Evolutionary conservation across 2,329 filamentous ascomycete species (phyloP).

Genomic region (Exophiala sideris): DNA sequence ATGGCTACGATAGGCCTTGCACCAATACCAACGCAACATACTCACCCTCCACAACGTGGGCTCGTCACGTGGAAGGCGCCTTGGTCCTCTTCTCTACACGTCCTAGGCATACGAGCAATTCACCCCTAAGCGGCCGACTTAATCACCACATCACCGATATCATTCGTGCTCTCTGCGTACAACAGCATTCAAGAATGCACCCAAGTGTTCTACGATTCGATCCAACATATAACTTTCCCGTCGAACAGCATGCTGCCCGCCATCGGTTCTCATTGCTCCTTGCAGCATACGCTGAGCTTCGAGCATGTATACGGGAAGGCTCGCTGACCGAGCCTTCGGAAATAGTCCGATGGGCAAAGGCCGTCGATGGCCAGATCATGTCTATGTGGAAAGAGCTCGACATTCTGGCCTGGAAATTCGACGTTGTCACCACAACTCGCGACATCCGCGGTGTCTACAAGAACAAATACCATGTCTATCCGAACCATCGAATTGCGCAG

Average conservation of each 20-base stretch:
- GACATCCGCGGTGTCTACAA: slow-evolving; percentile 7
- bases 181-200: slow-evolving; percentile 1
- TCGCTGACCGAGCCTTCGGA: slow-evolving; percentile 5
- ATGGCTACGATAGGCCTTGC: neutral
- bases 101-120: neutral
- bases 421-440: slow-evolving; percentile 5
- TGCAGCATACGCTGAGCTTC: slow-evolving; percentile 12
- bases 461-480: slow-evolving; percentile 26
- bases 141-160: slow-evolving; percentile 4
- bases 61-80: slow-evolving; percentile 11
- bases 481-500: slow-evolving; percentile 18
- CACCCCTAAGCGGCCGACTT: neutral
- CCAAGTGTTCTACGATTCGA: neutral
- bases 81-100: slow-evolving; percentile 5
- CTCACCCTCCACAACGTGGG: slow-evolving; percentile 5
- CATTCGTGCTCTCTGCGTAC: slow-evolving; percentile 4
- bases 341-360: slow-evolving; percentile 5
- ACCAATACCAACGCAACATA: neutral
- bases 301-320: slow-evolving; percentile 2
- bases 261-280: slow-evolving; percentile 2
- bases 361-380: neutral
- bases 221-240: neutral
- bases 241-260: neutral
- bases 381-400: slow-evolving; percentile 4
- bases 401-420: slow-evolving; percentile 15